Percentiles rank a stretch among this genome's conserved stretches.
Evolutionary conservation across 2,329 filamentous ascomycete genomes (phyloP).

Genomic region (Didymosphaeria variabile): DNA sequence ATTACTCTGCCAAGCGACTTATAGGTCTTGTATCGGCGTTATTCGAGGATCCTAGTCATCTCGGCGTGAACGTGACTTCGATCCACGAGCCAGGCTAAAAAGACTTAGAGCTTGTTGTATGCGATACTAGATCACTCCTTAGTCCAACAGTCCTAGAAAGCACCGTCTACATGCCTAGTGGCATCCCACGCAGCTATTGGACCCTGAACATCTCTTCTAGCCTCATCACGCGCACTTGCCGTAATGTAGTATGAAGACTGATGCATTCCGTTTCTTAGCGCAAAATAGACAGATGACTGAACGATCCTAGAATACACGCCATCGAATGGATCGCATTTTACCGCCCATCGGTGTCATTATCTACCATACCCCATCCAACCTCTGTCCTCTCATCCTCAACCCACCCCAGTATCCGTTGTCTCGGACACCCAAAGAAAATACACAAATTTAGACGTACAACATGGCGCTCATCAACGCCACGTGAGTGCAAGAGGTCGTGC

Average conservation of each 20-base stretch:
- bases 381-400: conserved; percentile 13
- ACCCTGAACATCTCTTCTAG: not conserved
- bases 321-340: conserved; percentile 44
- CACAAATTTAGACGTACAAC: conserved; percentile 49
- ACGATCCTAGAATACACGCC: conserved; percentile 48
- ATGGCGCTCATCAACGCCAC: conserved; percentile 42
- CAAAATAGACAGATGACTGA: conserved; percentile 32
- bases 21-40: not conserved
- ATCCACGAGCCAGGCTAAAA: too few species aligned
- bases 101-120: too few species aligned
- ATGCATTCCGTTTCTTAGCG: conserved; percentile 46
- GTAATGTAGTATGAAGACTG: conserved; percentile 21
- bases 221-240: not conserved
- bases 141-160: too few species aligned
- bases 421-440: conserved; percentile 35
- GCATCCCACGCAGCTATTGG: too few species aligned
- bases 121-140: too few species aligned
- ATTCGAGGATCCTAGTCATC: not conserved
- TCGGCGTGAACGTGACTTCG: too few species aligned
- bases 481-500: conserved; percentile 32
- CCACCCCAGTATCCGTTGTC: conserved; percentile 14
- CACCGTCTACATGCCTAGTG: too few species aligned
- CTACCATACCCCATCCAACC: conserved; percentile 31
- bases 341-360: conserved; percentile 44
- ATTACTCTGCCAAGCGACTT: not conserved